Evolutionary conservation across 2,329 filamentous ascomycete species (phyloP), one percentile per base, ranked within the genome.

Genomic region (Fusarium succisae): DNA sequence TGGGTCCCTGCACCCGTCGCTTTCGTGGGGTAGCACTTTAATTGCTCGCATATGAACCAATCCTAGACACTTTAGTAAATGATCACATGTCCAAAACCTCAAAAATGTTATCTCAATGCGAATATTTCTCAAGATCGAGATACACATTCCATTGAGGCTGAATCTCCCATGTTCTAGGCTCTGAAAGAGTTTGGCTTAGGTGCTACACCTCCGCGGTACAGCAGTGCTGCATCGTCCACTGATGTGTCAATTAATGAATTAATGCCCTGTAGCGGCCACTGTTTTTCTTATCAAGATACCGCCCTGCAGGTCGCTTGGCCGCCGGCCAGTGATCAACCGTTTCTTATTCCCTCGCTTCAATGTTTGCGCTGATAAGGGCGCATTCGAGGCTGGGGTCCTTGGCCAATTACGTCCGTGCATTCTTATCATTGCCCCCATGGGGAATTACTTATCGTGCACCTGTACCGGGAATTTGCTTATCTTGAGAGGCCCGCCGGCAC

Each of bases 211-310:
- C 67, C 67, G 67, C 67, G 67, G 67, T 59, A 11, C 7, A 13
- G 13, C 15, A 67, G 7, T 20, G 20, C 10, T 43, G 39, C 41
- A 11, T 14, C 18, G 14, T 24, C 35, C 22, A n/a, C 18, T 24
- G 66, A 70, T 70, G 66, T 70, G 67, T 70, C 66, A 70, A 60
- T n/a, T 48, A 41, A 70, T 70, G 66, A 70, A 55, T 65, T 57
- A 70, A 59, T 70, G 38, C 37, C 45, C 26, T 56, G n/a, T 39
- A 55, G 9, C 28, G 17, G 11, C 47, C 58, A 63, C 14, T 15
- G 10, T 20, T 32, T 30, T 10, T 24, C 54, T 70, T 70, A 70
- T 70, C 68, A 56, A 18, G 61, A 56, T 70, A 66, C n/a, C 51
- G 22, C 32, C 22, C 18, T 60, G 53, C 53, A 45, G 24, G 8